Evolutionary conservation across 2,329 filamentous ascomycete species (phyloP), one percentile per base, ranked within the genome.

Genomic region (Penicillium sp.): DNA sequence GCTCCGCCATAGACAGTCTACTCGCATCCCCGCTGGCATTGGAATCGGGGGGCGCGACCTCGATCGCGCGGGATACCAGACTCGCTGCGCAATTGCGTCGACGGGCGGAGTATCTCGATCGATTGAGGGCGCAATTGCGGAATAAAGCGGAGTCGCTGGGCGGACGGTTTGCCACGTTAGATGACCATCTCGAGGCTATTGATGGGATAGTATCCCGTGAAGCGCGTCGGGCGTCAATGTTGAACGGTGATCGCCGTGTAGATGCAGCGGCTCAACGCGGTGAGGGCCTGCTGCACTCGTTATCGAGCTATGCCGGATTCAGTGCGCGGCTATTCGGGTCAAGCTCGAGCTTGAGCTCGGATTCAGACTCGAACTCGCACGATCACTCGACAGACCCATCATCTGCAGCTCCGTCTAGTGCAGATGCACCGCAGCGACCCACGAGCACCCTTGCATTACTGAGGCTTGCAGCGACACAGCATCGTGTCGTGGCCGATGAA

Each of bases 131-230:
- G 1, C 73, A 73, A 45, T 75, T 77, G 63, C 71, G 69, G n/a
- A 67, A 67, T 44, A 76, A 76, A 33, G 70, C 73, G 1, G 74
- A 76, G 30, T 70, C 73, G 8, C 65, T 77, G 7, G 60, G 58
- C 13, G 61, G 55, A 9, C 71, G 73, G n/a, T 72, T 77, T 45
- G 70, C 65, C 42, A 73, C 70, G 0, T 62, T 77, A 3, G 74
- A 76, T 42, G 75, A 77, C 59, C 74, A 77, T 37, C 68, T 77
- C 8, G 73, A 76, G 42, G 76, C 75, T 1, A 70, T 77, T 13
- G 69, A 71, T 30, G 61, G 61, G n/a, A 75, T 77, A 22, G 64
- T 75, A 9, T 56, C 61, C 22, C 69, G 74, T 1, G 70, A 72
- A 53, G 59, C 64, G 57, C 71, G 65, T 30, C 63, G 54, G 15